These are phyloP conservation scores for Aspergillus ochraceus DNA, from an alignment of 2,329 filamentous ascomycete species.

Conservation along the genomic window DNA sequence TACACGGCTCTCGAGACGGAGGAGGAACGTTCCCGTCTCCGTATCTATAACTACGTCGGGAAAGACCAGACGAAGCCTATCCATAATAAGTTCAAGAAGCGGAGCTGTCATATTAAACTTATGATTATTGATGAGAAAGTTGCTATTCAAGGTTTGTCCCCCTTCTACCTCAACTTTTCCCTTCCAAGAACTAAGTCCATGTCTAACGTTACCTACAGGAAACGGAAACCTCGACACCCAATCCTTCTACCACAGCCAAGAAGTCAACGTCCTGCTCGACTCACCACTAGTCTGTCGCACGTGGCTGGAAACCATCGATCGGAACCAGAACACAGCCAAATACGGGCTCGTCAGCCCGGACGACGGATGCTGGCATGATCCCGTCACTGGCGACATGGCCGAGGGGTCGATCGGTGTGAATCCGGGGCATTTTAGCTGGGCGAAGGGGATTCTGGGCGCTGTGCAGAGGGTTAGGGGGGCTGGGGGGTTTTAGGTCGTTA, in stretches of 20 bases:
- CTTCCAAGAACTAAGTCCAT: too few species aligned
- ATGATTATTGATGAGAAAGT: constrained; percentile 70
- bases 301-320: constrained; percentile 62
- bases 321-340: constrained; percentile 66
- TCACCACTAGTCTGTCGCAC: constrained; percentile 58
- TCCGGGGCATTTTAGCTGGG: constrained; percentile 59
- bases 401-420: constrained; percentile 54
- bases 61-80: constrained; percentile 72
- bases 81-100: constrained; percentile 63
- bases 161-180: neutral
- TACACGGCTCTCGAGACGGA: constrained; percentile 57
- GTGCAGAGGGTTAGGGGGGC: constrained; percentile 58
- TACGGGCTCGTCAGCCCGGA: constrained; percentile 56
- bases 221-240: constrained; percentile 82
- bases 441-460: constrained; percentile 58
- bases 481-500: constrained; percentile 50
- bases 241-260: constrained; percentile 75
- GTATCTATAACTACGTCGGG: constrained; percentile 69
- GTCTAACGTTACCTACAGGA: constrained; percentile 32
- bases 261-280: constrained; percentile 75
- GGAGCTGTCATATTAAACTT: constrained; percentile 75
- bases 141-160: constrained; percentile 59
- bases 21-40: constrained; percentile 51
- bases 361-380: constrained; percentile 65
- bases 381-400: constrained; percentile 45